Conservation (phyloP, 1,284 basidiomycete genomes). For the Sporisorium reilianum region DNA sequence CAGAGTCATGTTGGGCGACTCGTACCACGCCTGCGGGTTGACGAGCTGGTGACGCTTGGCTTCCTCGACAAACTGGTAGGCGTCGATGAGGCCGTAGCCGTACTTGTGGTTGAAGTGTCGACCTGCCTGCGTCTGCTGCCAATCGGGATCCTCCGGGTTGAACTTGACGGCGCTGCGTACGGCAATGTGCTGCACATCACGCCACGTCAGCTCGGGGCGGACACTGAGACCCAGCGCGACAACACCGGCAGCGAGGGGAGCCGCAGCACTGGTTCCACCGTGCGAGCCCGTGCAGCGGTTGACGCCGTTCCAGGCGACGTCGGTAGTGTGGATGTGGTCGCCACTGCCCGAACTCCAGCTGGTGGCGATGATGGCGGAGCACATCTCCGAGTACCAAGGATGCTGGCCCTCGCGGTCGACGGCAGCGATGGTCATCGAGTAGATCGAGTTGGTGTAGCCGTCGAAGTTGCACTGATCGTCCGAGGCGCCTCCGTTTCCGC, state of each 20-base stretch:
- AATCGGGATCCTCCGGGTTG: slow-evolving; percentile 91
- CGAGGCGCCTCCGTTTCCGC: slow-evolving; percentile 90
- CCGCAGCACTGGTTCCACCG: slow-evolving; percentile 97
- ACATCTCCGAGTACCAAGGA: slow-evolving; percentile 96
- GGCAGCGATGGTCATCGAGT: slow-evolving; percentile 93
- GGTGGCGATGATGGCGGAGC: slow-evolving; percentile 95
- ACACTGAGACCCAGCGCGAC: slow-evolving; percentile 64
- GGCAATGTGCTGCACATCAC: slow-evolving; percentile 92
- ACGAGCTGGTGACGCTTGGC: slow-evolving; percentile 87
- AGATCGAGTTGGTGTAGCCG: slow-evolving; percentile 98
- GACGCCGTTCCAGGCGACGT: slow-evolving; percentile 77
- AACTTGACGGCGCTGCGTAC: slow-evolving; percentile 83
- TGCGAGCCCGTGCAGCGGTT: slow-evolving; percentile 85
- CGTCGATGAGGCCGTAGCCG: slow-evolving; percentile 91
- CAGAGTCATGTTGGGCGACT: slow-evolving; percentile 50
- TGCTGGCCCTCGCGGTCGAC: slow-evolving; percentile 91
- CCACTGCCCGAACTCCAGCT: slow-evolving; percentile 97
- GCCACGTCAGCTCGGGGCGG: slow-evolving; percentile 90
- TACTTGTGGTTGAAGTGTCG: slow-evolving; percentile 95
- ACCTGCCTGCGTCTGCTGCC: slow-evolving; percentile 86
- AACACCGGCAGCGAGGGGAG: slow-evolving; percentile 79
- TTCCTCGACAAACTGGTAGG: slow-evolving; percentile 82
- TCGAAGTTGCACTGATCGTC: slow-evolving; percentile 99
- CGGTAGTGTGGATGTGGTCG: slow-evolving; percentile 84
- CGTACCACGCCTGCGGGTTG: slow-evolving; percentile 89